These are phyloP conservation scores for Coleophoma cylindrospora DNA, from an alignment of 2,329 filamentous ascomycete species.

Conservation along the genomic window DNA sequence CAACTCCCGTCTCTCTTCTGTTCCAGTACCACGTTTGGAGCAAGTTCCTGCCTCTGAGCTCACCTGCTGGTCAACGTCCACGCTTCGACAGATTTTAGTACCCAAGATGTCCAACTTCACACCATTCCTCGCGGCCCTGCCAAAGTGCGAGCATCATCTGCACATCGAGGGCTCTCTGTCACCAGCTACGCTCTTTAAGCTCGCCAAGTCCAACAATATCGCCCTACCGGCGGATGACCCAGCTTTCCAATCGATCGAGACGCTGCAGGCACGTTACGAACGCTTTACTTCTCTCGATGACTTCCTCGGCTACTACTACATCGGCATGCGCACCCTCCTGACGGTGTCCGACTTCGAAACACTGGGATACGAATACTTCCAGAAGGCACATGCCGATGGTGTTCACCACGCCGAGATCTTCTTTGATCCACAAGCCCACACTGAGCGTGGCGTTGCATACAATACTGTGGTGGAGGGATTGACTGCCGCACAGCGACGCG, in stretches of 20 bases:
- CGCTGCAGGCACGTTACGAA: constrained; percentile 59
- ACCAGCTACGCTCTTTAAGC: constrained; percentile 62
- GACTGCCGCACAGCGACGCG: constrained; percentile 51
- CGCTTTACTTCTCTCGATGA: constrained; percentile 68
- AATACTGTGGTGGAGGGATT: constrained; percentile 61
- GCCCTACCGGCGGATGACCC: constrained; percentile 52
- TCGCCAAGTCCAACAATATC: constrained; percentile 64
- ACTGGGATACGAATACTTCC: constrained; percentile 68
- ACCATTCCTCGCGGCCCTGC: constrained; percentile 58
- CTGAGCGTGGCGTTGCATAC: constrained; percentile 56
- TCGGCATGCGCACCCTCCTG: constrained; percentile 66
- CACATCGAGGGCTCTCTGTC: constrained; percentile 74
- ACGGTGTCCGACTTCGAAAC: constrained; percentile 65
- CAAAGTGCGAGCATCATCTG: constrained; percentile 79
- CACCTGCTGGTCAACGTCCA: not conserved
- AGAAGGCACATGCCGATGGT: constrained; percentile 55
- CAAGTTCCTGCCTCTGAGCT: not conserved
- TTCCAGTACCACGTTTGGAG: not conserved
- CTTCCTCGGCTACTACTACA: constrained; percentile 76
- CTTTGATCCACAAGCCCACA: constrained; percentile 77
- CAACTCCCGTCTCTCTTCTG: not conserved
- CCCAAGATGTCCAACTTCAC: constrained; percentile 18
- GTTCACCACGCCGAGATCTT: constrained; percentile 73
- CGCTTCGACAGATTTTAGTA: not conserved
- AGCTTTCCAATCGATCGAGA: constrained; percentile 55